Evolutionary conservation across 2,329 filamentous ascomycete species (phyloP), one percentile per base, ranked within the genome.

Genomic region (Domatiomyces globalis): DNA sequence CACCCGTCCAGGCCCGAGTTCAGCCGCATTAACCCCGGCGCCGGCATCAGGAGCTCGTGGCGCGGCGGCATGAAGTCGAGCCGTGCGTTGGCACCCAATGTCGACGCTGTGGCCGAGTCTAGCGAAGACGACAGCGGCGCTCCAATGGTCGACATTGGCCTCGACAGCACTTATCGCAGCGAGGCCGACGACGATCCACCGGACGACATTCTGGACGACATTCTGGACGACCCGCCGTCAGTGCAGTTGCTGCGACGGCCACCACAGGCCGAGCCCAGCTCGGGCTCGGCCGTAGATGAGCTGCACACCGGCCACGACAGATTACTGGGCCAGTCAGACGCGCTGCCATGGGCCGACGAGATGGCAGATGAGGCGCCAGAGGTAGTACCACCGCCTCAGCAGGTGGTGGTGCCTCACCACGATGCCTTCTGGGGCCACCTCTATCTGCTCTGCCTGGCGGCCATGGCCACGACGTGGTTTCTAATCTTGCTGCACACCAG

Each of bases 391-490:
- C 73, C 78, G 20, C 71, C 77, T 9, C 71, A 79, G 4, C 76
- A 81, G 43, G 75, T 76, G 48, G 84, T 89, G 62, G 77, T 85
- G 19, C 87, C 87, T 54, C 76, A 78, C 48, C 87, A 96, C 65
- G 92, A 98, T 66, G 75, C 83, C 4, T 94, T 96, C 69, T 98
- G 92, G 75, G 87, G 85, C 3, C 89, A 87, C 69, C 75, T 95
- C 44, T 98, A 89, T 65, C 71, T 94, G 46, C 92, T 96, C 61
- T 81, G 81, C 33, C 71, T 94, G 49, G 88, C 86, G 45, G 84
- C 84, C 42, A 78, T 96, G 63, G 79, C 96, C 62, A 85, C 90
- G 10, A 90, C 88, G 0, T 94, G 88, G 62, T 81, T 95, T 56
- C 75, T 98, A 12, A 84, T 95, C 20, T 94, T 85, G 73, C 75